Percentiles rank a stretch among this genome's conserved stretches.
Evolutionary conservation across 139 green algal species (phyloP).

Genomic region (Coelastrella sp.): DNA sequence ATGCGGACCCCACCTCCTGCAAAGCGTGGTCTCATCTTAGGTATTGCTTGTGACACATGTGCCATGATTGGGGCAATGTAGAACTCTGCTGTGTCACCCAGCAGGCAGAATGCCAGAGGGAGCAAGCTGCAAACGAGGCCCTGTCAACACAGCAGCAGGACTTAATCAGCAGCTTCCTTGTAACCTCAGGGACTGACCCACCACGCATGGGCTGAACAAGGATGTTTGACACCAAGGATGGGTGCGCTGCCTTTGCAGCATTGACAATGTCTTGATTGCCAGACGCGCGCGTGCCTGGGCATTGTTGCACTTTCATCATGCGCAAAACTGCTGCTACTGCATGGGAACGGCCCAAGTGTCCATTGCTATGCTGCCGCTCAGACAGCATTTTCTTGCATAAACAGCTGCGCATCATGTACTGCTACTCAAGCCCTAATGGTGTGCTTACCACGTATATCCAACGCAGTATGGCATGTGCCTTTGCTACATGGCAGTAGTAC

Average conservation of each 20-base stretch:
- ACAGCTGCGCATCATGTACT: background rate
- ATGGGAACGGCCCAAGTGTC: background rate
- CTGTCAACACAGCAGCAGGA: constrained; percentile 37
- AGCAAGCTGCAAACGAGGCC: constrained; percentile 68
- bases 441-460: constrained; percentile 55
- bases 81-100: constrained; percentile 87
- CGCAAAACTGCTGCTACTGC: too few relatives aligned
- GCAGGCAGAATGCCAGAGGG: constrained; percentile 77
- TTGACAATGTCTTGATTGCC: background rate
- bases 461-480: constrained; percentile 29
- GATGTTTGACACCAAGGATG: too few relatives aligned
- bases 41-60: constrained; percentile 80
- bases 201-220: too few relatives aligned
- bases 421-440: background rate
- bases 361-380: background rate
- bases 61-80: constrained; percentile 90
- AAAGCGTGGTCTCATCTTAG: constrained; percentile 88
- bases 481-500: constrained; percentile 67
- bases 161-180: too few relatives aligned
- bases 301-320: too few relatives aligned
- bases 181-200: too few relatives aligned
- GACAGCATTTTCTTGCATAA: background rate
- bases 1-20: constrained; percentile 73
- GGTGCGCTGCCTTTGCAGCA: background rate
- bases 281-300: too few relatives aligned